Conservation (phyloP, 805 yeast species). For the Kodamaea jinghongensis region DNA sequence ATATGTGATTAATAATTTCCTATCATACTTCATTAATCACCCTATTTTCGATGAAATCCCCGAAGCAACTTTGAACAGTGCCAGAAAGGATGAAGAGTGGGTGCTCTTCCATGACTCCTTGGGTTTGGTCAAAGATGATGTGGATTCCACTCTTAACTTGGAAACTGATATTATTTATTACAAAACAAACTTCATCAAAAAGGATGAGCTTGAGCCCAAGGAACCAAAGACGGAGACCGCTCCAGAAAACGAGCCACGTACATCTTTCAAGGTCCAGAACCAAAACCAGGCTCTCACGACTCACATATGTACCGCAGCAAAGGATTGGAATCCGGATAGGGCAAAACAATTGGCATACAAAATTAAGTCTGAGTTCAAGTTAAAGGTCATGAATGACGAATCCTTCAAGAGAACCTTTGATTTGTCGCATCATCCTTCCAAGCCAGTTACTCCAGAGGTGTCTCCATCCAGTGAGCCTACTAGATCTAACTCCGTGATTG, state of each 20-base stretch:
- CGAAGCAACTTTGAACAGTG: constrained; percentile 36
- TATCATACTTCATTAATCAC: constrained; percentile 40
- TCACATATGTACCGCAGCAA: constrained; percentile 41
- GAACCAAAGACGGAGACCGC: constrained; percentile 34
- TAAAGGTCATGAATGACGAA: constrained; percentile 37
- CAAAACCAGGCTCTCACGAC: constrained; percentile 12
- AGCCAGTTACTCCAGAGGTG: constrained; percentile 40
- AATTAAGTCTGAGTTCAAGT: constrained; percentile 32
- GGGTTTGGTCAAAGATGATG: constrained; percentile 21
- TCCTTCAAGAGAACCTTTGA: constrained; percentile 33
- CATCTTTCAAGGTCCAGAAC: constrained; percentile 10
- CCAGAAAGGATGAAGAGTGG: constrained; percentile 29
- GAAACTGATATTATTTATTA: constrained; percentile 44
- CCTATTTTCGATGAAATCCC: constrained; percentile 46
- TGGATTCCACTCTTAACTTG: constrained; percentile 32
- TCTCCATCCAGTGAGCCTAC: constrained; percentile 44
- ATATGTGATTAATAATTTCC: constrained; percentile 37
- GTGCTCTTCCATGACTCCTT: constrained; percentile 32
- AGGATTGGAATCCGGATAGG: constrained; percentile 36
- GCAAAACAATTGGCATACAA: constrained; percentile 20
- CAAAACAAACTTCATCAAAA: constrained; percentile 41
- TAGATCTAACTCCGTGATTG: constrained; percentile 39
- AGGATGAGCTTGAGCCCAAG: constrained; percentile 24
- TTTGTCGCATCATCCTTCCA: constrained; percentile 29
- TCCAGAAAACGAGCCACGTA: constrained; percentile 20